phyloP scores from a whole-genome alignment of 768 basidiomycete genomes.

The Cubamyces sp. region DNA sequence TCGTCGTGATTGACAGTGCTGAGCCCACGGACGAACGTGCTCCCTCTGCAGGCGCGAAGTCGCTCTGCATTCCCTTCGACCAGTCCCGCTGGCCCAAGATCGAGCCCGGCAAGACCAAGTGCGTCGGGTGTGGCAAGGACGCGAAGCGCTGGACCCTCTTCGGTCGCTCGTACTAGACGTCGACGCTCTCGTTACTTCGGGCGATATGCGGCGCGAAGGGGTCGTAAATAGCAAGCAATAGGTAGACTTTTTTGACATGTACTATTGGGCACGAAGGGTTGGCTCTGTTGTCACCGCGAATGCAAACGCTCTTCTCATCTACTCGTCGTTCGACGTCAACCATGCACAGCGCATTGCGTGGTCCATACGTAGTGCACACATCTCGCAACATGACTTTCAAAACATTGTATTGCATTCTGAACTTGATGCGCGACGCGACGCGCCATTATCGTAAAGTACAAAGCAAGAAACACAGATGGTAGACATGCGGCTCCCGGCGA shows the following conservation, averaged over 20 bases:
- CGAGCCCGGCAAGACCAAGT: slow-evolving; percentile 84
- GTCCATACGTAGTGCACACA: no score
- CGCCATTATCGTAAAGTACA: slow-evolving; percentile 23
- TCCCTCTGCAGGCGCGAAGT: slow-evolving; percentile 97
- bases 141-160: slow-evolving; percentile 98
- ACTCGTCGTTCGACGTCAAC: no score
- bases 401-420: slow-evolving; percentile 20
- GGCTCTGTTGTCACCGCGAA: neutral
- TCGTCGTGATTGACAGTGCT: slow-evolving; percentile 50
- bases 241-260: slow-evolving; percentile 11
- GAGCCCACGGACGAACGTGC: slow-evolving; percentile 93
- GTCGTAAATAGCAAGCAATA: slow-evolving; percentile 1
- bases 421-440: slow-evolving; percentile 1
- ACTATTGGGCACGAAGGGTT: slow-evolving; percentile 7
- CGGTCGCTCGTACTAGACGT: slow-evolving; percentile 77
- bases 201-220: neutral
- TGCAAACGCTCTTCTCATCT: neutral
- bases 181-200: no score
- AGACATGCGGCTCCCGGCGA: slow-evolving; percentile 21
- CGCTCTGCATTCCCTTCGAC: slow-evolving; percentile 94
- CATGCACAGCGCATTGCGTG: no score
- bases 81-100: slow-evolving; percentile 82
- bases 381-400: neutral
- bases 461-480: slow-evolving; percentile 27
- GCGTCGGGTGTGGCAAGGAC: slow-evolving; percentile 83